A percentile compares a stretch with the other conserved stretches of the same genome.
These are phyloP conservation scores for Falciphora oryzae DNA, from an alignment of 2,329 filamentous ascomycete species.

Conservation along the genomic window DNA sequence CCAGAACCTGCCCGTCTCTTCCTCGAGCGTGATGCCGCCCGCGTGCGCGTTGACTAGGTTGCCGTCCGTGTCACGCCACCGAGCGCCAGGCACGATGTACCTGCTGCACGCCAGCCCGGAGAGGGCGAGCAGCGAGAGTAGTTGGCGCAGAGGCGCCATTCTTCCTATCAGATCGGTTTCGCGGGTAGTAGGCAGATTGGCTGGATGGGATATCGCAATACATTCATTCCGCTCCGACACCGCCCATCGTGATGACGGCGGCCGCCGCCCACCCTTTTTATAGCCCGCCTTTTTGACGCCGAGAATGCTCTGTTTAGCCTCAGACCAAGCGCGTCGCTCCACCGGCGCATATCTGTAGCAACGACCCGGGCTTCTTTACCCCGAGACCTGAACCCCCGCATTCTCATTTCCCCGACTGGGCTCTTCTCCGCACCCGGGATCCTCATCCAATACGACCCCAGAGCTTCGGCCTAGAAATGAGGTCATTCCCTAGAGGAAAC, in stretches of 20 bases:
- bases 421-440: background rate
- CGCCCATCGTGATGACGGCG: too few relatives aligned
- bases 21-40: slow-evolving; percentile 47
- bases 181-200: too few relatives aligned
- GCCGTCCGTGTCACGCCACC: slow-evolving; percentile 56
- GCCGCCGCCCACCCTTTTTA: background rate
- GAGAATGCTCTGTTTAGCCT: background rate
- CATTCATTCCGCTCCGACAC: too few relatives aligned
- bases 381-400: background rate
- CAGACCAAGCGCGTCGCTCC: background rate
- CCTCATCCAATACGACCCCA: background rate
- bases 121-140: background rate
- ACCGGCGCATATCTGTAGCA: slow-evolving; percentile 1
- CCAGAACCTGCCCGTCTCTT: slow-evolving; percentile 49
- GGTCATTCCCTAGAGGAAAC: background rate
- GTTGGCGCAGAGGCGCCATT: background rate
- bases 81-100: slow-evolving; percentile 56
- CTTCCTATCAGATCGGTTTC: too few relatives aligned
- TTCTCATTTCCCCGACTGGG: background rate
- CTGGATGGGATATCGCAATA: too few relatives aligned
- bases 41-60: slow-evolving; percentile 58
- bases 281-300: background rate
- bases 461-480: background rate
- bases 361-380: background rate
- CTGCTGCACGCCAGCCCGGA: slow-evolving; percentile 1